Evolutionary conservation across 2,329 filamentous ascomycete genomes (phyloP).

Genomic region (Ploettnerulaceae sp.): DNA sequence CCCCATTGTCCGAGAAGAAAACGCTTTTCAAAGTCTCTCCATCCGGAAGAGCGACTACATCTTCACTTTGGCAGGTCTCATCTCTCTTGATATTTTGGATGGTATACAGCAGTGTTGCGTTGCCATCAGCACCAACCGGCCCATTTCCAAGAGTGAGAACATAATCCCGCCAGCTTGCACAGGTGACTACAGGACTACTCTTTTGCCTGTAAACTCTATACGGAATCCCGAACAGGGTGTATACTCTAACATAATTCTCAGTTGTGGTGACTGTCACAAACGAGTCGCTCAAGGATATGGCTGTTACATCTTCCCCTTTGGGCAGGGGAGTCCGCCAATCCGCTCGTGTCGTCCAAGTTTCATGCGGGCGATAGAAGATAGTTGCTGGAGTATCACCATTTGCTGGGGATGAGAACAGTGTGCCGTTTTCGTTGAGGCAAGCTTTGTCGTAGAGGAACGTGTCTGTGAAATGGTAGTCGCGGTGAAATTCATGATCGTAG

Average conservation of each 20-base stretch:
- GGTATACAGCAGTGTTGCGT: constrained; percentile 75
- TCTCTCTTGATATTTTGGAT: constrained; percentile 94
- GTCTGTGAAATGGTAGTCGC: constrained; percentile 97
- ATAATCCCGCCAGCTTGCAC: constrained; percentile 91
- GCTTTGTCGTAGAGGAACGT: constrained; percentile 95
- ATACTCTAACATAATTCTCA: constrained; percentile 84
- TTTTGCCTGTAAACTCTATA: constrained; percentile 89
- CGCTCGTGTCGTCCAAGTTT: constrained; percentile 86
- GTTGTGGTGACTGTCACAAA: constrained; percentile 88
- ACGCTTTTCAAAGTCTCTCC: constrained; percentile 71
- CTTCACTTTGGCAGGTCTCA: constrained; percentile 90
- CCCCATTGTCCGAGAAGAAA: constrained; percentile 89
- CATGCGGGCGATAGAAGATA: constrained; percentile 95
- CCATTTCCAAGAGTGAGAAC: constrained; percentile 96
- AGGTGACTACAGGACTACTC: constrained; percentile 83
- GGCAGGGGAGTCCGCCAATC: constrained; percentile 93
- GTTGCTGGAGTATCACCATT: constrained; percentile 61
- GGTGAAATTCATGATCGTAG: constrained; percentile 86
- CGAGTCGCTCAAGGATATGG: constrained; percentile 85
- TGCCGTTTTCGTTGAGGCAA: constrained; percentile 79
- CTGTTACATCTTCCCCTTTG: constrained; percentile 75
- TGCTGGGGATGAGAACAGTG: constrained; percentile 78
- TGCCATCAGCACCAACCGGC: constrained; percentile 72
- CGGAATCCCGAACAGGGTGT: constrained; percentile 87
- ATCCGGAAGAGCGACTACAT: constrained; percentile 78